Evolutionary conservation across 768 basidiomycete species (phyloP).

Genomic region (Ramaria sp.): DNA sequence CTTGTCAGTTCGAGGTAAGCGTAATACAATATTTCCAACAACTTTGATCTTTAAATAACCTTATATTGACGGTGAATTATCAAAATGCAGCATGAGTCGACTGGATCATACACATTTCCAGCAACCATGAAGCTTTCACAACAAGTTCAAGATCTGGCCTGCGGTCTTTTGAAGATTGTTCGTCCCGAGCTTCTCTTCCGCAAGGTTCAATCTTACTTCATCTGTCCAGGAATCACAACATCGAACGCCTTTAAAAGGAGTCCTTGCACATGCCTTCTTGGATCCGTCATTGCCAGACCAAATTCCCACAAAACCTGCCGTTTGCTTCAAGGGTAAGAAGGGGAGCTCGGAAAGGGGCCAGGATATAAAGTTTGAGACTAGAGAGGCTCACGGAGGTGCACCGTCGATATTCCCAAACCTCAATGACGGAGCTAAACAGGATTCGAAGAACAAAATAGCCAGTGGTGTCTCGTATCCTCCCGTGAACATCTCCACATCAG

Average conservation of each 20-base stretch:
- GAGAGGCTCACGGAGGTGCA: too few relatives aligned
- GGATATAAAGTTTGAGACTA: not conserved
- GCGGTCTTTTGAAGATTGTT: slow-evolving; percentile 15
- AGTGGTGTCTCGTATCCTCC: too few relatives aligned
- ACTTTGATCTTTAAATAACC: not conserved
- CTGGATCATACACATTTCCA: slow-evolving; percentile 11
- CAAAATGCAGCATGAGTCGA: not conserved
- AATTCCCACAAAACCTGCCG: not conserved
- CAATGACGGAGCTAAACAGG: too few relatives aligned
- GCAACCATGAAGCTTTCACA: slow-evolving; percentile 19
- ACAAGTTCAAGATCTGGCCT: slow-evolving; percentile 14
- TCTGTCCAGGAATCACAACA: slow-evolving; percentile 17
- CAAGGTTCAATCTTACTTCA: slow-evolving; percentile 4
- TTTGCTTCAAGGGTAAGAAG: not conserved
- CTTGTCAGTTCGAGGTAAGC: slow-evolving; percentile 25
- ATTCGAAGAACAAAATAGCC: too few relatives aligned
- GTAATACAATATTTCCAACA: not conserved
- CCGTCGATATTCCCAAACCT: too few relatives aligned
- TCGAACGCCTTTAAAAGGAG: slow-evolving; percentile 18
- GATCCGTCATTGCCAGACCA: slow-evolving; percentile 11
- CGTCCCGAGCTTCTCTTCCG: not conserved
- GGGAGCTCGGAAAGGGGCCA: not conserved
- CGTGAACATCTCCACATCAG: too few relatives aligned
- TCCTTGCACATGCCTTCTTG: slow-evolving; percentile 25
- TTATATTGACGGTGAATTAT: not conserved